Evolutionary conservation across 2,329 filamentous ascomycete genomes (phyloP), one percentile per base, ranked within the genome.

Genomic region (Aspergillus brunneoviolaceus): DNA sequence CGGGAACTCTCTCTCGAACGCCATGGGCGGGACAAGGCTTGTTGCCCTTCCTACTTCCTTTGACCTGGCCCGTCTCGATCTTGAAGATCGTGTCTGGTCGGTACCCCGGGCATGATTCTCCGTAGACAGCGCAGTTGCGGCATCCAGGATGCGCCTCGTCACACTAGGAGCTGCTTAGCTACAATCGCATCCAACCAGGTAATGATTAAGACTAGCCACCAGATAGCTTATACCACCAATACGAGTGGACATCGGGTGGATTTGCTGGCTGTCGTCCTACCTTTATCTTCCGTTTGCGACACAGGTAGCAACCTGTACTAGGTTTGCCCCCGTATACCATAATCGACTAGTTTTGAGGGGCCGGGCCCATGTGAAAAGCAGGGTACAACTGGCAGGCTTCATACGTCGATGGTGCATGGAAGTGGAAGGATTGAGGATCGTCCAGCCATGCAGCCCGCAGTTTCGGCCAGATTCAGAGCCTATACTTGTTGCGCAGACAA

Each of bases 321-420:
- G 74, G 73, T 57, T 72, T 76, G 12, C 74, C 74, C 49, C 71
- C 72, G 69, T 78, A 78, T 51, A 78, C 76, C 76, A 78, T 78
- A 49, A 35, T 68, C 55, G 45, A 52, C 51, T 57, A 49, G 31
- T 55, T 47, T 12, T 33, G 39, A 51, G n/a, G 23, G 21, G 42
- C n/a, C 29, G 42, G 21, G 53, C 27, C 33, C 27, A 16, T 45
- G 27, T 45, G 39, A 45, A 45, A 6, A 5, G 39, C n/a, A 45
- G 39, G 33, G 39, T 19, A 19, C 39, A 45, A 19, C 39, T 16
- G 6, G 39, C 11, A 45, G 39, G 14, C 39, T 45, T 45, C 39
- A 45, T 19, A 16, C 16, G 6, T 45, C 14, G 16, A 45, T 6
- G 16, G 14, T 45, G 16, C 39, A 16, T n/a, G 39, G 6, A 45